Base-by-base conservation (phyloP, 352 stramenopile species). In the Peronospora destructor region DNA sequence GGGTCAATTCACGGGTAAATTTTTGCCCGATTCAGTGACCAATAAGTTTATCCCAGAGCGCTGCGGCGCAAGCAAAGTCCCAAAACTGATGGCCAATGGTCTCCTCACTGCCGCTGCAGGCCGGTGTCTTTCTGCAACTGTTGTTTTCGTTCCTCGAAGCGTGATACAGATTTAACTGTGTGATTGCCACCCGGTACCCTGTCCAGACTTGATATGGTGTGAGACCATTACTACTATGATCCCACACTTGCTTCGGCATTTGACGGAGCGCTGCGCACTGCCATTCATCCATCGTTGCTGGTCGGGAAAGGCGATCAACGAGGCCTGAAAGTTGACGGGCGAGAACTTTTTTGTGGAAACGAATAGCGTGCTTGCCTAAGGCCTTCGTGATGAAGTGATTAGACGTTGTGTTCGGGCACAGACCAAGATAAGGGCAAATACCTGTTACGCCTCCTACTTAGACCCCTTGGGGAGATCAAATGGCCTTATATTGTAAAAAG, bases 151-250 rank as follows among this genome's bases (percentile, higher is more conserved):
- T 3, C 2, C 32, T 17, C 6, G 4, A 32, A 7, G 6, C 16
- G 7, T 33, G 19, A 28, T 33, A 41, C 2, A 49, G 6, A 14
- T 49, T 49, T 3, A 51, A 32, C 12, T 51, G 33, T 2, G 19
- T 4, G 1, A 17, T n/a, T n/a, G 17, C 44, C 3, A 42, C 11
- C 13, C 32, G 8, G 13, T 43, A 51, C 6, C 19, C 33, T 3
- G 19, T 26, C 19, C 32, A 43, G 0, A 51, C 33, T 9, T 42
- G 44, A 35, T 43, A 42, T 2, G 28, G 11, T 13, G 44, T 42
- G 2, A 51, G 30, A 2, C 9, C 19, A 25, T 51, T 5, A 23
- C 33, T 1, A n/a, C 33, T 1, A n/a, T 51, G 30, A 5, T 25
- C 17, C 33, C 32, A 51, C 5, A 43, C 6, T 26, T 40, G 7